Base-by-base conservation (phyloP, 768 basidiomycete species). In the Roridomyces roridus region DNA sequence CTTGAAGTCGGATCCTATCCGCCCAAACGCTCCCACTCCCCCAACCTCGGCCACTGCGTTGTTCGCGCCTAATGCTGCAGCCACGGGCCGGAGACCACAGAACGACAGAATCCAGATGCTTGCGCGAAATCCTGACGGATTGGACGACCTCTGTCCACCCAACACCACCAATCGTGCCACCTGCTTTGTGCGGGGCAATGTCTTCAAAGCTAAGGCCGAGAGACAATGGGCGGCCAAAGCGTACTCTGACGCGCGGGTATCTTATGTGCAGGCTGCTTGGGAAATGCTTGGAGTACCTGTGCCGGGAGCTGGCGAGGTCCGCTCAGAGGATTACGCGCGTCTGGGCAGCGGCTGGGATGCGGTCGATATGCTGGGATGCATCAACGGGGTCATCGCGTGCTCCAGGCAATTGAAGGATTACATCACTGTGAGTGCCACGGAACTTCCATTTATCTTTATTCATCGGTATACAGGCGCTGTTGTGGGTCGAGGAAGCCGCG, bases 401-500 rank as follows among this genome's bases (percentile, higher is more conserved):
- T 53, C 52, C 0, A 35, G 51, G 28, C n/a, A 53, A 36, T 36
- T 53, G 11, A 21, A n/a, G 9, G 52, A 53, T 3, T 46, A 53
- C 21, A 35, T 21, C 4, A 23, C 14, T 8, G 52, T 46, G 39
- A 4, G 35, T 21, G 18, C 15, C 20, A 23, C 25, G 6, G 2
- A 14, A 21, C 29, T 9, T 52, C 11, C 34, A 12, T 15, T 1
- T 12, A 18, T 25, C 14, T 26, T 24, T 18, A 2, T 25, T 34
- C 9, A 53, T 39, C 12, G 6, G 29, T 18, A 64, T 64, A 64
- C 37, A 74, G 73, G 71, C 72, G 2, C 46, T 75, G 15, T 60
- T 62, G 17, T 75, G 71, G 71, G 34, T 67, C 4, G 64, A 68
- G 18, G 72, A 75, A 57, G 65, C 68, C 6, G 50, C 65, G 17